A percentile compares a stretch with the other conserved stretches of the same genome.
Conservation (phyloP, 495 filamentous ascomycete species). For the Podospora didyma region DNA sequence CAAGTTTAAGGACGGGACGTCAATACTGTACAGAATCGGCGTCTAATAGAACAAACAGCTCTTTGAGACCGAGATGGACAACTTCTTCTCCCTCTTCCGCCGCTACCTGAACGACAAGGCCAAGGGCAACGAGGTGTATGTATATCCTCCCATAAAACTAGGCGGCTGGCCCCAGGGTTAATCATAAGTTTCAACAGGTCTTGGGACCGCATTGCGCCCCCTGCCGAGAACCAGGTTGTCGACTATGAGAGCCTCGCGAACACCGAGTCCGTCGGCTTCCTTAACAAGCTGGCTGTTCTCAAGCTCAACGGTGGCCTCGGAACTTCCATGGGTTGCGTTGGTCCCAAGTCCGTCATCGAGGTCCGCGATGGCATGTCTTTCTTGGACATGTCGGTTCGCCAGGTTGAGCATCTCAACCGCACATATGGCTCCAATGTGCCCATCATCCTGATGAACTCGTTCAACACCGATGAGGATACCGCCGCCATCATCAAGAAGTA, state of each 20-base stretch:
- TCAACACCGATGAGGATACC: conserved; percentile 99
- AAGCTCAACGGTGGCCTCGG: conserved; percentile 99
- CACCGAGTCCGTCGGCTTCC: conserved; percentile 82
- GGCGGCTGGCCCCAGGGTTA: conserved; percentile 18
- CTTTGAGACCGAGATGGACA: conserved; percentile 99
- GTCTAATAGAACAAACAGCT: conserved; percentile 37
- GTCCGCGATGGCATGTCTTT: conserved; percentile 99
- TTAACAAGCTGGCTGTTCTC: conserved; percentile 96
- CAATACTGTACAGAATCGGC: background rate
- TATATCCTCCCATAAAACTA: conserved; percentile 7
- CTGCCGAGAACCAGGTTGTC: conserved; percentile 85
- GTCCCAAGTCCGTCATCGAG: conserved; percentile 99
- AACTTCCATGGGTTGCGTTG: conserved; percentile 99
- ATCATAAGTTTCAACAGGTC: conserved; percentile 19
- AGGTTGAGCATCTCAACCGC: conserved; percentile 99
- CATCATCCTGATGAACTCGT: conserved; percentile 99
- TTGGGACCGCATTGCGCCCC: conserved; percentile 94
- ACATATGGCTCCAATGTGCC: conserved; percentile 96
- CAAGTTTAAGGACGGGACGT: conserved; percentile 23
- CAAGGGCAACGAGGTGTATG: conserved; percentile 83
- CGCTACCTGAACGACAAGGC: conserved; percentile 98
- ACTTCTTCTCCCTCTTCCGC: conserved; percentile 98
- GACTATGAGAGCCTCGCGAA: conserved; percentile 84
- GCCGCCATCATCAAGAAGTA: conserved; percentile 99
- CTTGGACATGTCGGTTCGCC: conserved; percentile 95